A percentile compares a stretch with the other conserved stretches of the same genome.
phyloP scores from a whole-genome alignment of 768 basidiomycete species.

The Hypholoma sublateritium region DNA sequence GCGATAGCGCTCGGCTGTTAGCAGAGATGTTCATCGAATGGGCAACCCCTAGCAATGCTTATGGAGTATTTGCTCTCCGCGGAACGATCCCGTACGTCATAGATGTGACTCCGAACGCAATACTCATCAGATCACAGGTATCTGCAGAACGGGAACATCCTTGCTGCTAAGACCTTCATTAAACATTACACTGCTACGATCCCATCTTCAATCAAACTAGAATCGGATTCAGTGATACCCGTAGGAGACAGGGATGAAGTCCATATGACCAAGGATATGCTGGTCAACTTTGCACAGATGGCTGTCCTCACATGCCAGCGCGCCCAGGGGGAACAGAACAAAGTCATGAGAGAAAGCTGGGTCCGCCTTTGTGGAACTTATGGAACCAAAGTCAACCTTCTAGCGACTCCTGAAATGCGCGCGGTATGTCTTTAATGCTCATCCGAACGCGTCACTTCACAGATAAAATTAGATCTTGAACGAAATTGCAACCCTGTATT shows the following conservation, averaged over 20 bases:
- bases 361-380: constrained; percentile 83
- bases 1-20: constrained; percentile 84
- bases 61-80: constrained; percentile 80
- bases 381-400: constrained; percentile 64
- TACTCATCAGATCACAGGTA: constrained; percentile 44
- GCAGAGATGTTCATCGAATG: constrained; percentile 89
- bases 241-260: constrained; percentile 60
- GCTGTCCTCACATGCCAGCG: constrained; percentile 88
- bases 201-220: constrained; percentile 43
- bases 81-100: constrained; percentile 74
- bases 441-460: background rate
- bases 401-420: constrained; percentile 62
- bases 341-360: constrained; percentile 80
- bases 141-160: constrained; percentile 83
- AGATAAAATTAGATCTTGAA: constrained; percentile 49
- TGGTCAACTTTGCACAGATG: constrained; percentile 89
- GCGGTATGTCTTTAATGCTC: constrained; percentile 42
- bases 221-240: constrained; percentile 45
- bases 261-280: constrained; percentile 67
- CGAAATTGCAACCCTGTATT: constrained; percentile 76
- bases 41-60: constrained; percentile 48
- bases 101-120: background rate
- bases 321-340: constrained; percentile 77
- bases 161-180: constrained; percentile 93
- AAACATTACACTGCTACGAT: constrained; percentile 71